phyloP scores from a whole-genome alignment of 441 rosid genomes.

The Brassica balearica region DNA sequence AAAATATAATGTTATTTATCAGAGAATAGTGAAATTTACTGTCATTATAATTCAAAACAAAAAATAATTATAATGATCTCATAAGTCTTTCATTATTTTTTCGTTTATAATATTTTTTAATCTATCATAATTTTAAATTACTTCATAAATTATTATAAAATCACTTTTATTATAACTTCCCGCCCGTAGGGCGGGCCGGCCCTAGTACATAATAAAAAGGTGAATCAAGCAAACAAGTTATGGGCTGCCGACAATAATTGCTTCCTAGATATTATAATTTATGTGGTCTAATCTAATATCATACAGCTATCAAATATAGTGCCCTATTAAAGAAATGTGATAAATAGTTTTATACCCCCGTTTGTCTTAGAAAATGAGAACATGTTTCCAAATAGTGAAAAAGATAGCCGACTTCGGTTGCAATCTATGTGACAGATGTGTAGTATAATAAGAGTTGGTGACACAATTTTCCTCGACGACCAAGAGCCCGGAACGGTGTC shows the following conservation, averaged over 20 bases:
- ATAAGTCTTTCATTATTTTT: no score
- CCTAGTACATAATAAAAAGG: neutral
- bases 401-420: conserved; percentile 22
- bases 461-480: conserved; percentile 14
- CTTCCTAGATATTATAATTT: conserved; percentile 22
- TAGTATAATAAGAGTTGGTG: conserved; percentile 17
- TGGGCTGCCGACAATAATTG: conserved; percentile 38
- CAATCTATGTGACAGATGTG: conserved; percentile 8
- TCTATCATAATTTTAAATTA: no score
- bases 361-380: conserved; percentile 27
- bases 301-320: neutral
- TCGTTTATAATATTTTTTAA: no score
- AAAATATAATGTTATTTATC: no score
- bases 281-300: conserved; percentile 8
- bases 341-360: neutral
- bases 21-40: no score
- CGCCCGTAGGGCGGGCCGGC: no score
- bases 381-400: neutral
- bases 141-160: no score
- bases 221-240: conserved; percentile 27
- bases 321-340: conserved; percentile 4
- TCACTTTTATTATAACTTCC: no score
- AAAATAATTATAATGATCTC: no score
- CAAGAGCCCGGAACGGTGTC: conserved; percentile 18
- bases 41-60: no score